Conservation (phyloP, 1,284 basidiomycete species). For the Ustilago shanxiensis region DNA sequence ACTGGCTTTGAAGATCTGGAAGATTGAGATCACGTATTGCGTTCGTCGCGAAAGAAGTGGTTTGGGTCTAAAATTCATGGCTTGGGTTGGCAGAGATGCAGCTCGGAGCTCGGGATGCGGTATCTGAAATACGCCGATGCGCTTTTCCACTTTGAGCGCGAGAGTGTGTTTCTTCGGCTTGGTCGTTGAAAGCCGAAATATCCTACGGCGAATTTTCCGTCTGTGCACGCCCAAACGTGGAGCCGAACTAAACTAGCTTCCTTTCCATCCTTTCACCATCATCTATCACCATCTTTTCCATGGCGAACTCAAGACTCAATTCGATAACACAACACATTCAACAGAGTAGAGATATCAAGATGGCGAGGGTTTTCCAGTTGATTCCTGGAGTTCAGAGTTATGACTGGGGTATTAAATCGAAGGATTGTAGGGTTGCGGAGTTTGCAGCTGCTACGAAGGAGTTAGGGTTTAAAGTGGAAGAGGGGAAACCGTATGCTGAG, state of each 20-base stretch:
- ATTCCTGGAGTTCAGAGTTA: slow-evolving; percentile 67
- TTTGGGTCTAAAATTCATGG: no score
- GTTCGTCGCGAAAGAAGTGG: no score
- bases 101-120: slow-evolving; percentile 36
- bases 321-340: slow-evolving; percentile 18
- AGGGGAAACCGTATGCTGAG: slow-evolving; percentile 64
- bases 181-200: background rate
- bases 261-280: background rate
- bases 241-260: background rate
- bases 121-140: slow-evolving; percentile 28
- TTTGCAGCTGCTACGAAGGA: slow-evolving; percentile 54
- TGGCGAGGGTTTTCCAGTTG: slow-evolving; percentile 50
- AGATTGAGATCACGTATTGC: no score
- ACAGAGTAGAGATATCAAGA: background rate
- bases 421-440: slow-evolving; percentile 57
- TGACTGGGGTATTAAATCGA: slow-evolving; percentile 67
- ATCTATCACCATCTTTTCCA: no score
- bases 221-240: background rate
- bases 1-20: no score
- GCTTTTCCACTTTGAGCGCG: no score
- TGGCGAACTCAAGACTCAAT: slow-evolving; percentile 8
- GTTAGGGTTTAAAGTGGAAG: slow-evolving; percentile 41
- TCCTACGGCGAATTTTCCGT: background rate
- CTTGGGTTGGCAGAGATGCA: slow-evolving; percentile 10
- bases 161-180: no score